Conservation (phyloP, 495 filamentous ascomycete species). For the Sordaria brevicollis region DNA sequence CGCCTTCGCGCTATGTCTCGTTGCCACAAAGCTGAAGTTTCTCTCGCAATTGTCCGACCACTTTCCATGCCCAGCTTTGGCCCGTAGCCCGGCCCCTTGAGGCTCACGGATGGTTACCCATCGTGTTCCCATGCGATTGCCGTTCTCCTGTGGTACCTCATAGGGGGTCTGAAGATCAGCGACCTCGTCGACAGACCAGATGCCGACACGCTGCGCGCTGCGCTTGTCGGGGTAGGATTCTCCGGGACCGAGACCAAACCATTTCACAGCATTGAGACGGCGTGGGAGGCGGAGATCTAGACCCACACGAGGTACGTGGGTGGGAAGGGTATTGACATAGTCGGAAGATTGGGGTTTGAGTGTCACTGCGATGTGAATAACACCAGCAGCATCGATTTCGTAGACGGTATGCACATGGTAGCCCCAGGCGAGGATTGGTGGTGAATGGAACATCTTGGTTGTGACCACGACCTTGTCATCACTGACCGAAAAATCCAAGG, state of each 20-base stretch:
- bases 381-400: constrained; percentile 32
- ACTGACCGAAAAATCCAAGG: constrained; percentile 23
- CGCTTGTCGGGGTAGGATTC: constrained; percentile 56
- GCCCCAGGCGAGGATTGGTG: constrained; percentile 49
- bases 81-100: constrained; percentile 2
- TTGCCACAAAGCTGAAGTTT: constrained; percentile 43
- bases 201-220: constrained; percentile 40
- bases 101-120: constrained; percentile 34
- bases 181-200: constrained; percentile 31
- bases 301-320: constrained; percentile 47
- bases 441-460: constrained; percentile 27
- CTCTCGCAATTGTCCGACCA: constrained; percentile 8
- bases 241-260: constrained; percentile 54
- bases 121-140: constrained; percentile 48
- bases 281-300: constrained; percentile 35
- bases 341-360: constrained; percentile 15
- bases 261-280: constrained; percentile 29
- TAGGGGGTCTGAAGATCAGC: constrained; percentile 44
- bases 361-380: constrained; percentile 30
- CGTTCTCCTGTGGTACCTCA: constrained; percentile 54
- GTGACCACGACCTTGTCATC: constrained; percentile 21
- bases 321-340: constrained; percentile 22
- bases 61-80: background rate
- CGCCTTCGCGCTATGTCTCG: constrained; percentile 35
- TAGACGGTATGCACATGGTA: constrained; percentile 39